Evolutionary conservation across 176 grass and related monocot species (phyloP), one percentile per base, ranked within the genome.

Genomic region (Alloteropsis semialata): DNA sequence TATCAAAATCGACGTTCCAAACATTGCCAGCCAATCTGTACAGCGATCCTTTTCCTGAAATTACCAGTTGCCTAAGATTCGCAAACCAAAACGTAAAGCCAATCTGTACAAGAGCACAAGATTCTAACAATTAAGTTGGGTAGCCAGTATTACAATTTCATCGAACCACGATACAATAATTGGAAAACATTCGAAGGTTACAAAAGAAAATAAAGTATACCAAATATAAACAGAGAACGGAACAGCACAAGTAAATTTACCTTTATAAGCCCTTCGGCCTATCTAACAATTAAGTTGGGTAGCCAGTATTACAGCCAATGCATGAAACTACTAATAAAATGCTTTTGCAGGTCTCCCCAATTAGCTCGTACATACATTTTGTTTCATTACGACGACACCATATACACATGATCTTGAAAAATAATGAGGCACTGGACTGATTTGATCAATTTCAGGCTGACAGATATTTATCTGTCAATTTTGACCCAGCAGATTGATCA

Each of bases 351-450:
- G 76, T 84, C 74, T 28, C 76, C 24, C 32, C 14, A 66, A 58
- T 80, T 60, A 39, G n/a, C 60, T 41, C 56, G 57, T 84, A 69
- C 74, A 90, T 62, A 75, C 84, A 90, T 53, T 84, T 72, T 46
- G 57, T 54, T 67, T 74, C 38, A 74, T 34, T 38, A 87, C 43
- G 59, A 48, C 5, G 58, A 24, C 34, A 12, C 42, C 80, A 84
- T 87, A 64, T 87, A 87, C 75, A 91, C 67, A 80, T 70, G 43
- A 71, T 38, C 53, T 87, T 75, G 42, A 76, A 61, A 91, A 91
- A 83, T 32, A 65, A 70, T 34, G 69, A 51, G 30, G 24, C 69
- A 69, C 49, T 33, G 43, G 27, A 41, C 50, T 81, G 32, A 48
- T 22, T 25, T 76, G 60, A 67, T 61, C 18, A 32, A 24, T 73